Conservation (phyloP, 2,329 filamentous ascomycete species). For the Decorospora gaudefroyi region DNA sequence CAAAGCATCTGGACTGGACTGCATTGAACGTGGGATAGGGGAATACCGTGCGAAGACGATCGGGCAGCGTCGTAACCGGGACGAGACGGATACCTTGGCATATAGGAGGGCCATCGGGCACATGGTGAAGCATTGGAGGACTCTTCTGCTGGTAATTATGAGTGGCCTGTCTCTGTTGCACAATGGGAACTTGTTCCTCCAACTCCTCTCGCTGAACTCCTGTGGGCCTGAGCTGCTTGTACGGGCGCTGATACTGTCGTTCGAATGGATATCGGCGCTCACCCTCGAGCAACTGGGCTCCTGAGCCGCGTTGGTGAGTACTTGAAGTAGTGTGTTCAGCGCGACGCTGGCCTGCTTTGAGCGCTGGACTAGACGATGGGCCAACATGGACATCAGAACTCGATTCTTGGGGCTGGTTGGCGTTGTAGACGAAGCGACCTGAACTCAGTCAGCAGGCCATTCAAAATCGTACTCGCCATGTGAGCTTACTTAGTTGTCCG, state of each 20-base stretch:
- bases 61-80: slow-evolving; percentile 65
- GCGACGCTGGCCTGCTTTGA: slow-evolving; percentile 45
- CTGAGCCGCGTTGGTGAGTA: neutral
- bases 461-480: neutral
- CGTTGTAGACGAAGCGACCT: slow-evolving; percentile 34
- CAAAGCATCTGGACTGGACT: slow-evolving; percentile 79
- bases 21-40: slow-evolving; percentile 78
- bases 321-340: slow-evolving; percentile 5
- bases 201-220: neutral
- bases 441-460: slow-evolving; percentile 1
- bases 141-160: neutral
- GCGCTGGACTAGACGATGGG: slow-evolving; percentile 49
- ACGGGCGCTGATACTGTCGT: neutral
- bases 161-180: neutral
- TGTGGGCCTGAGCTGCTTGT: neutral
- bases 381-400: slow-evolving; percentile 40
- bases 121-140: neutral
- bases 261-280: neutral
- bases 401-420: slow-evolving; percentile 18
- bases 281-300: neutral
- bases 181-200: neutral
- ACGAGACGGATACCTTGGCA: slow-evolving; percentile 66
- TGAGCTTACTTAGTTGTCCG: slow-evolving; percentile 13
- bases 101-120: slow-evolving; percentile 36
- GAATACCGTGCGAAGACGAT: slow-evolving; percentile 71